Evolutionary conservation across 371 early-diverging fungal species (phyloP).

Genomic region (Mucor velutinosus): DNA sequence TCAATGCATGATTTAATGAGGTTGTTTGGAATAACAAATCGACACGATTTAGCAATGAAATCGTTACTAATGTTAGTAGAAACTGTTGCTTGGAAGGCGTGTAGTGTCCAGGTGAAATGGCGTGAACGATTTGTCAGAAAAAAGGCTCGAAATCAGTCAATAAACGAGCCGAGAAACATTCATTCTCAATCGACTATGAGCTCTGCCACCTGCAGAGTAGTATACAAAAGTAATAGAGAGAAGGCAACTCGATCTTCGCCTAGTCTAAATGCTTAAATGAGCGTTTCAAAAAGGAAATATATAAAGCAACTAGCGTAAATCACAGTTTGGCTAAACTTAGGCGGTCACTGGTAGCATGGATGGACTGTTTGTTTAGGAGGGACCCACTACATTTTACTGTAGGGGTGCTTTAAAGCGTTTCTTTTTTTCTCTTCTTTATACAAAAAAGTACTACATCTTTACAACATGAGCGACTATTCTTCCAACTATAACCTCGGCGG

Average conservation of each 20-base stretch:
- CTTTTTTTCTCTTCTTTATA: neutral
- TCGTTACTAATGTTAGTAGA: too few species aligned
- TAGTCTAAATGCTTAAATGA: neutral
- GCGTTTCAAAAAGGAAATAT: neutral
- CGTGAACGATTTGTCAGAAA: too few species aligned
- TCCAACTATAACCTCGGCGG: conserved; percentile 42
- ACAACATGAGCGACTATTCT: conserved; percentile 46
- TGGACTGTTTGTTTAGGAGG: conserved; percentile 17
- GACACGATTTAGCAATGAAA: too few species aligned
- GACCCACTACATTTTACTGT: conserved; percentile 11
- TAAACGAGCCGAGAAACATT: too few species aligned
- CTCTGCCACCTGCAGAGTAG: too few species aligned
- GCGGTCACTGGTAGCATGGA: conserved; percentile 6
- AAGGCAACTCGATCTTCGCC: too few species aligned
- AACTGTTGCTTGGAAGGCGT: too few species aligned
- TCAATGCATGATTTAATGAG: neutral
- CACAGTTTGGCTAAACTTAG: neutral
- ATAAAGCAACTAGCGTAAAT: neutral
- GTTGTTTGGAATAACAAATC: neutral
- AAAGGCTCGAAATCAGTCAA: too few species aligned
- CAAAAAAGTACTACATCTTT: conserved; percentile 6
- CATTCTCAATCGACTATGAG: too few species aligned
- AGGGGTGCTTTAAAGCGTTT: conserved; percentile 21
- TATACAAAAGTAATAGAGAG: too few species aligned
- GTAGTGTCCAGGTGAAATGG: too few species aligned